Base-by-base conservation (phyloP, 495 filamentous ascomycete species). In the Xylaria grammica region DNA sequence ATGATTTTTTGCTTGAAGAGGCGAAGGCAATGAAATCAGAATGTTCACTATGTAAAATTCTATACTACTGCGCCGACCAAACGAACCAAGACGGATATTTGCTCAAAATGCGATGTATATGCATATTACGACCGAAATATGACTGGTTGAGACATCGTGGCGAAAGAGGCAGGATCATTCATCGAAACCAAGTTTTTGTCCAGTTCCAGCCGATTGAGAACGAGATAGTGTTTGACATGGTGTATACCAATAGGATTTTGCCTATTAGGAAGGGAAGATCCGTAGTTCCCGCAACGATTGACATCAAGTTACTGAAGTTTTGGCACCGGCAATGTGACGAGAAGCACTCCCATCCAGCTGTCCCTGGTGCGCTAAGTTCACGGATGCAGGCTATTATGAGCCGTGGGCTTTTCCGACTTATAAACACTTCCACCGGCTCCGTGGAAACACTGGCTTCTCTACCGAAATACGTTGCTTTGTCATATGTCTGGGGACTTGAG, bases 41-140 rank as follows among this genome's bases (percentile, higher is more conserved):
- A 48, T 59, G 56, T 36, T 48, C 40, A 3, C 27, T 59, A 8
- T 59, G 56, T 24, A 26, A 22, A 22, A 17, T 59, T 17, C 56
- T 59, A 3, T 1, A 15, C 4, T 2, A 7, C 11, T 17, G 26
- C 24, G n/a, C 48, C 29, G 27, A 48, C 19, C 1, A 20, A 2
- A 30, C 24, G 7, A 19, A 13, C 8, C n/a, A 48, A 5, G 56
- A 59, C 17, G 56, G 56, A 6, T 59, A 26, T 26, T 29, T 59
- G 11, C 22, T 42, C 40, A 32, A 48, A 1, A 59, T 59, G 56
- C 56, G 40, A 34, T 46, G 40, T 9, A 15, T 26, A 22, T 46
- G 40, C 40, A 59, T 48, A 46, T 46, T 59, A 48, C 40, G 56
- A 48, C 42, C 56, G 27, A 59, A 42, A 19, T 59, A 44, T 29